A percentile compares a stretch with the other conserved stretches of the same genome.
Conservation (phyloP, 768 basidiomycete genomes). For the Mycena galericulata region DNA sequence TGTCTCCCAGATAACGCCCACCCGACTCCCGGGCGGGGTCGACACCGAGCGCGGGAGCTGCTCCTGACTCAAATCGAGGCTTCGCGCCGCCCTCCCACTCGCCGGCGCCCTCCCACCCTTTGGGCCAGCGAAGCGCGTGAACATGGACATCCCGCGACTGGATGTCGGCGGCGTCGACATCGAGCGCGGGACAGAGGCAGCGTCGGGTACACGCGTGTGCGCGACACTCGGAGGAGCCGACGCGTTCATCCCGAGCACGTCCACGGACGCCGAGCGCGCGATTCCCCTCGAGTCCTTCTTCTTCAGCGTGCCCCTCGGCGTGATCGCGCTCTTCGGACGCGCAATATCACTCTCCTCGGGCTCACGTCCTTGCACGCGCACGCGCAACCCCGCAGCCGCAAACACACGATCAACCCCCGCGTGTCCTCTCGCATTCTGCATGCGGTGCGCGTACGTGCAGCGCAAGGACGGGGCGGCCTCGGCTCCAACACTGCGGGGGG, state of each 20-base stretch:
- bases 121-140: slow-evolving; percentile 28
- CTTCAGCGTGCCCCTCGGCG: background rate
- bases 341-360: background rate
- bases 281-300: too few relatives aligned
- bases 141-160: slow-evolving; percentile 1
- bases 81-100: background rate
- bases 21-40: slow-evolving; percentile 23
- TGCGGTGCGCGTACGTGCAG: slow-evolving; percentile 85
- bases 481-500: too few relatives aligned
- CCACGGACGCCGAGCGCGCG: slow-evolving; percentile 10
- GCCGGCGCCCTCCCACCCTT: slow-evolving; percentile 6
- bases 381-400: slow-evolving; percentile 59
- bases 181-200: slow-evolving; percentile 19
- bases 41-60: slow-evolving; percentile 27
- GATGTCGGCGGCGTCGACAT: slow-evolving; percentile 18
- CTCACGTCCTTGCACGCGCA: slow-evolving; percentile 7
- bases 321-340: background rate
- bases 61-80: background rate
- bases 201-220: background rate
- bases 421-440: slow-evolving; percentile 82
- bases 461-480: slow-evolving; percentile 49
- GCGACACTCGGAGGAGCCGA: too few relatives aligned
- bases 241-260: background rate
- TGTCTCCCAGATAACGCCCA: slow-evolving; percentile 26
- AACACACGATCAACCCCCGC: slow-evolving; percentile 79